Evolutionary conservation across 1,284 basidiomycete genomes (phyloP).

Genomic region (Ceratobasidium sp.): DNA sequence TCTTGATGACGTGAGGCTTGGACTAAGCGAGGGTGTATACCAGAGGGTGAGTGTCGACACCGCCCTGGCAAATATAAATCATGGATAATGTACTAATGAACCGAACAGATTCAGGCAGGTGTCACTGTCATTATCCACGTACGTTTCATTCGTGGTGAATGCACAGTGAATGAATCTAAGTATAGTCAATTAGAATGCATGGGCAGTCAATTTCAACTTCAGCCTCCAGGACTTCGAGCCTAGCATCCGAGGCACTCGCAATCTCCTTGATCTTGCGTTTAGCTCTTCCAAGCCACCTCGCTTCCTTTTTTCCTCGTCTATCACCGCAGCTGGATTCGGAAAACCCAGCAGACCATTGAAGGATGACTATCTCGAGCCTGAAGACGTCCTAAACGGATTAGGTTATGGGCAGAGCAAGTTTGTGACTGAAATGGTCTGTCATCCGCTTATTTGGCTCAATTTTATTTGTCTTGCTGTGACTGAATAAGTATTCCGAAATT

Average conservation of each 20-base stretch:
- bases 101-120: conserved; percentile 37
- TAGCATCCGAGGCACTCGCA: conserved; percentile 40
- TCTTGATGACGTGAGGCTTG: conserved; percentile 48
- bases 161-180: neutral
- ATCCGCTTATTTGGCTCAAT: neutral
- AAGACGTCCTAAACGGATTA: neutral
- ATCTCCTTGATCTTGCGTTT: conserved; percentile 44
- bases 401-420: conserved; percentile 45
- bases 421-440: conserved; percentile 37
- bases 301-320: conserved; percentile 39
- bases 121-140: conserved; percentile 55
- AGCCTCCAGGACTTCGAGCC: conserved; percentile 43
- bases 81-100: neutral
- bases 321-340: conserved; percentile 23
- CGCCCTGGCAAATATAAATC: neutral
- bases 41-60: conserved; percentile 49
- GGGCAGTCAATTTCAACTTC: conserved; percentile 46
- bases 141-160: neutral
- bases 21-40: conserved; percentile 48
- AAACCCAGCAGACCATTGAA: neutral
- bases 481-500: neutral
- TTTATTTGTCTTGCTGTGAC: neutral
- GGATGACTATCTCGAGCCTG: conserved; percentile 30
- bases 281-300: conserved; percentile 26
- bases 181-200: conserved; percentile 50